phyloP scores from a whole-genome alignment of 257 asterid genomes.

The Cruciata laevipes region DNA sequence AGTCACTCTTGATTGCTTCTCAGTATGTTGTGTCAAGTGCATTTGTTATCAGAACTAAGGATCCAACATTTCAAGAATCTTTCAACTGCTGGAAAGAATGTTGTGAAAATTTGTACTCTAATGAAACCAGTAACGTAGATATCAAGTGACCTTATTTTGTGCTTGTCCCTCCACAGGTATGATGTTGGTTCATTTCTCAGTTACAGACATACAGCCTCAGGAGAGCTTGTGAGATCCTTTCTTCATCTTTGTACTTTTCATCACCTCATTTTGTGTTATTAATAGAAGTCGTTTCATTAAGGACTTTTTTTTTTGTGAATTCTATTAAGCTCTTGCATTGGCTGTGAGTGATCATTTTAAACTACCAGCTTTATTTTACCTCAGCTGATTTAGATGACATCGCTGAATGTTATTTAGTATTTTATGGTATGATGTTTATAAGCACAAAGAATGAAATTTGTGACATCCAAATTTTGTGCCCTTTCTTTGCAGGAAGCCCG shows the following conservation, averaged over 20 bases:
- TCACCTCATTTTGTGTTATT: background rate
- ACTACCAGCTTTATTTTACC: background rate
- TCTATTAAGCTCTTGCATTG: too few relatives aligned
- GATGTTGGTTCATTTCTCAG: conserved; percentile 73
- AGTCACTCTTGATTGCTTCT: background rate
- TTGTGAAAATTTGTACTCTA: background rate
- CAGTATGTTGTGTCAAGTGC: background rate
- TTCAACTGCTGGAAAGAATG: background rate
- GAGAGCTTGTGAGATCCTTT: conserved; percentile 62
- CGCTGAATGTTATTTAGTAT: background rate
- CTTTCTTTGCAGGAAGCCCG: conserved; percentile 54
- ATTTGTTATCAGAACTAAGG: background rate
- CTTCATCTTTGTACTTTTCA: conserved; percentile 7
- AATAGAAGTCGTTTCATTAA: background rate
- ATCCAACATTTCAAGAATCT: background rate
- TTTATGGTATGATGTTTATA: background rate
- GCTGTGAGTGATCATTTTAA: background rate
- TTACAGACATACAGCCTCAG: conserved; percentile 48
- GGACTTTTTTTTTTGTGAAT: background rate
- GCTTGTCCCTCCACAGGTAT: conserved; percentile 48
- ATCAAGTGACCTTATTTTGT: conserved; percentile 10
- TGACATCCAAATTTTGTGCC: background rate
- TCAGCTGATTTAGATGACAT: background rate
- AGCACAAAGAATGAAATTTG: background rate
- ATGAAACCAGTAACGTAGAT: background rate